Base-by-base conservation (phyloP, 2,329 filamentous ascomycete genomes). In the Penicillium occitanis region DNA sequence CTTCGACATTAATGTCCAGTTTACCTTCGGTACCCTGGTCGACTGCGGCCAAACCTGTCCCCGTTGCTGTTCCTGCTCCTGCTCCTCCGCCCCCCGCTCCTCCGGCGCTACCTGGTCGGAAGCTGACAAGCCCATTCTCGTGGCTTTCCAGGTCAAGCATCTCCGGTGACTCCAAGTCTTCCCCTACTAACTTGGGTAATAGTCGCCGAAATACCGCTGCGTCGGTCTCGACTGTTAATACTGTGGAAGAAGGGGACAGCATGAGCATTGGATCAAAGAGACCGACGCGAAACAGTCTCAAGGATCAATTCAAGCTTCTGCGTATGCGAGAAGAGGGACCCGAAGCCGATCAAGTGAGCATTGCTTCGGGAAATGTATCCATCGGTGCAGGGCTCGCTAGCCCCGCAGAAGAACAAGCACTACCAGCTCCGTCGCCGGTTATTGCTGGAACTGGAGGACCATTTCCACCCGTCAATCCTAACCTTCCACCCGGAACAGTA, bases 101-200 rank as follows among this genome's bases (percentile, higher is more conserved):
- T 22, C 76, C 78, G 3, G 72, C 75, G 30, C 76, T 79, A 48
- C 75, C 81, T 70, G 55, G 51, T 48, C 85, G 92, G 73, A 96
- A 95, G 77, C 86, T 96, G 64, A 93, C 91, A 8, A 92, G 91
- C 71, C 92, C 91, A n/a, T 96, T 96, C 72, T 87, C 91, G 46
- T 94, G 91, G 89, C 85, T 96, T 46, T 92, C 91, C 37, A 84
- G 92, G 70, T 86, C 87, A 28, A 79, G 77, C 33, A 77, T 78
- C 11, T 83, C 84, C 42, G 65, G 84, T 74, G 86, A 85, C 62
- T 76, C 82, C 50, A 84, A 86, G 61, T 85, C 88, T 13, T 84
- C 86, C 5, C 85, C 90, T 19, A 74, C 84, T 67, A 80, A 85
- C 37, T 69, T 73, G 40, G 70, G 75, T 30, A 76, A 78, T 28